These are phyloP conservation scores for Candida pini DNA, from an alignment of 805 yeast species.

Conservation along the genomic window DNA sequence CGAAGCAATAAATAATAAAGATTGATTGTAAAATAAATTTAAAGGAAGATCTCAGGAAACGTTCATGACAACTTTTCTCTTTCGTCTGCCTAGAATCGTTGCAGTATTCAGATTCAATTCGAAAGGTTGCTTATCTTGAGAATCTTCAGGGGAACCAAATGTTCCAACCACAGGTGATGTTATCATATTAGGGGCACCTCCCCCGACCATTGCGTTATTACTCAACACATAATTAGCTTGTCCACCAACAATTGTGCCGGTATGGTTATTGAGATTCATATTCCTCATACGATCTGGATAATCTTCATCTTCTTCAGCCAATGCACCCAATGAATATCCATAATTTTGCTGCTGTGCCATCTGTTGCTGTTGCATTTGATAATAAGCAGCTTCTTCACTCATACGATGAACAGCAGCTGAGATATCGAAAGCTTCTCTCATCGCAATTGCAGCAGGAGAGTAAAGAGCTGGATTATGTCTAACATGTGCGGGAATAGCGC, in stretches of 20 bases:
- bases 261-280: background rate
- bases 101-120: conserved; percentile 49
- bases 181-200: background rate
- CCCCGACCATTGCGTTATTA: background rate
- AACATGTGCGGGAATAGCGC: conserved; percentile 16
- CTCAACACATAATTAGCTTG: background rate
- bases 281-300: background rate
- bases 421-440: conserved; percentile 55
- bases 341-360: conserved; percentile 1
- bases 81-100: conserved; percentile 44
- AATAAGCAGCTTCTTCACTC: conserved; percentile 43
- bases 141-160: background rate
- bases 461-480: conserved; percentile 29
- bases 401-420: conserved; percentile 56
- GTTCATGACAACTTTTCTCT: conserved; percentile 18
- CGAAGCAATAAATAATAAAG: background rate
- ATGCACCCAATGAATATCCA: conserved; percentile 6
- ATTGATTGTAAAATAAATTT: no score
- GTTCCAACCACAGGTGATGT: no score
- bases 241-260: background rate
- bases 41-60: no score
- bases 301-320: conserved; percentile 19
- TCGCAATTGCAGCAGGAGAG: conserved; percentile 55
- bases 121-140: conserved; percentile 17
- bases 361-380: conserved; percentile 6